Conservation (phyloP, 768 basidiomycete genomes). For the Tephrocybe sp. region DNA sequence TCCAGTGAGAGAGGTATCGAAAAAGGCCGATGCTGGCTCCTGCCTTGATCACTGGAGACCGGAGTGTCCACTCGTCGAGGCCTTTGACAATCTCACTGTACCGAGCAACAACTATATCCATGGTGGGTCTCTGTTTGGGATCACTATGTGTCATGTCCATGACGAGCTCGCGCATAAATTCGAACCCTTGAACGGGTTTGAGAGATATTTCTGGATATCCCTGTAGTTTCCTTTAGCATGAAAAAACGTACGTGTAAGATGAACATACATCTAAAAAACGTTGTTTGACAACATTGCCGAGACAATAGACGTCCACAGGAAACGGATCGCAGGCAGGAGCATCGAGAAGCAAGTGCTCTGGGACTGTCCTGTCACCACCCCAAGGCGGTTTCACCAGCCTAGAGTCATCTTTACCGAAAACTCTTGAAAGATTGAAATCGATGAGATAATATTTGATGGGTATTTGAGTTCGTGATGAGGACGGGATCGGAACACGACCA, state of each 20-base stretch:
- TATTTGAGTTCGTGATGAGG: conserved; percentile 18
- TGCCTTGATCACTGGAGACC: conserved; percentile 20
- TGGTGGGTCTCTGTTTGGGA: conserved; percentile 32
- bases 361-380: conserved; percentile 40
- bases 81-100: conserved; percentile 25
- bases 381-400: conserved; percentile 22
- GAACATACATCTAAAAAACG: too few species aligned
- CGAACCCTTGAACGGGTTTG: too few species aligned
- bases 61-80: conserved; percentile 28
- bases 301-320: too few species aligned
- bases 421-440: conserved; percentile 29
- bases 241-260: too few species aligned
- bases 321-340: too few species aligned
- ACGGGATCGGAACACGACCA: conserved; percentile 1
- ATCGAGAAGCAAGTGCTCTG: too few species aligned
- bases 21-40: background rate
- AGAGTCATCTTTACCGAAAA: conserved; percentile 22
- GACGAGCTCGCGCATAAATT: conserved; percentile 28
- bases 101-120: conserved; percentile 30
- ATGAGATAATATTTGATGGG: conserved; percentile 28
- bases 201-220: too few species aligned
- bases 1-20: conserved; percentile 8
- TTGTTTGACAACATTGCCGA: too few species aligned
- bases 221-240: too few species aligned
- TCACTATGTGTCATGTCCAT: conserved; percentile 33